Conservation (phyloP, 108 stramenopile genomes). For the Hondaea fermentalgiana region DNA sequence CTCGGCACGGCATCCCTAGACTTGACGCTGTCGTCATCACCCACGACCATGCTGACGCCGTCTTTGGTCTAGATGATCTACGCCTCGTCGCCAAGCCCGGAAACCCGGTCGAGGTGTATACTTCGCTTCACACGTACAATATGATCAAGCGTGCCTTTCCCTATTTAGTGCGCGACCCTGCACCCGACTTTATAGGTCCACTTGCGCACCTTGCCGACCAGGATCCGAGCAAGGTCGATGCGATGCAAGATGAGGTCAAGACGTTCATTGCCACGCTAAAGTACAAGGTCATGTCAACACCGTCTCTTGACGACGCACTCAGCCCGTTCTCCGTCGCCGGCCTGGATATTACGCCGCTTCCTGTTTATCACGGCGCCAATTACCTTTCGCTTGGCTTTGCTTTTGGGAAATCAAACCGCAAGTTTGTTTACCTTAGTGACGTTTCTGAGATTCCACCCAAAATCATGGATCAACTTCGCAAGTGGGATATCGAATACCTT, state of each 20-base stretch:
- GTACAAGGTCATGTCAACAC: not conserved
- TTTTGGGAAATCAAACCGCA: not conserved
- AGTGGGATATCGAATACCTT: not conserved
- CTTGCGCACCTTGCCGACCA: not conserved
- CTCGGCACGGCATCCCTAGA: not conserved
- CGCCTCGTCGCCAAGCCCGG: not conserved
- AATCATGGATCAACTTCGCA: not conserved
- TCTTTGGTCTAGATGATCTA: not conserved
- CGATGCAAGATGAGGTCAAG: not conserved
- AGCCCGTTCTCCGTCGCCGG: not conserved
- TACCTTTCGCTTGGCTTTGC: not conserved
- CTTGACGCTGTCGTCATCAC: not conserved
- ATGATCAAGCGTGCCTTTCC: not conserved
- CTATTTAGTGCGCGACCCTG: not conserved
- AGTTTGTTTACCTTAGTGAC: constrained; percentile 16
- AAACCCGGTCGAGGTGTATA: not conserved
- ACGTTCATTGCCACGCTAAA: not conserved
- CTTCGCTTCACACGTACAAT: not conserved
- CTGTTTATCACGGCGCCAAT: not conserved
- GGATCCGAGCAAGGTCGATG: not conserved
- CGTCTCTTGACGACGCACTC: not conserved
- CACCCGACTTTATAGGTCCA: not conserved
- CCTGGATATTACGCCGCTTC: not conserved
- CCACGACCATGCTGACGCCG: not conserved
- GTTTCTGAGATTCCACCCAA: not conserved